These are phyloP conservation scores for Aspergillus kassunensis DNA, from an alignment of 495 filamentous ascomycete genomes.

Conservation along the genomic window DNA sequence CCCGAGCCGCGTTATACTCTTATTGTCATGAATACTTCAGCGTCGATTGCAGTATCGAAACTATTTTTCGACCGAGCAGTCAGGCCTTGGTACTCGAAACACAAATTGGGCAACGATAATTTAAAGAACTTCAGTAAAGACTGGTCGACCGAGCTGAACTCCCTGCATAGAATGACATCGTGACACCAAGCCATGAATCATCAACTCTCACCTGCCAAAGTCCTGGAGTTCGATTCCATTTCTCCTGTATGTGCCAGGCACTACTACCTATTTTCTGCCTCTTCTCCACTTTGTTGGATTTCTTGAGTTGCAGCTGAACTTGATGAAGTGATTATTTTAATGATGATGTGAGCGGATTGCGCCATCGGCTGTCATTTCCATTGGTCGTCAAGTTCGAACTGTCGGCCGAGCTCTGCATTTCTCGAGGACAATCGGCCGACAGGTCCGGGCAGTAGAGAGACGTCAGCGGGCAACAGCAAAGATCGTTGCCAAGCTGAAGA, in stretches of 20 bases:
- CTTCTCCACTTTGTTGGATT: neutral
- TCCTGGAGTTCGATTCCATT: too few species aligned
- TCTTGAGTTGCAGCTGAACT: neutral
- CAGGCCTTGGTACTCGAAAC: too few species aligned
- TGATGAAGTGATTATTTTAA: neutral
- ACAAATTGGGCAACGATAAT: too few species aligned
- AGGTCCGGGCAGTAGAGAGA: constrained; percentile 5
- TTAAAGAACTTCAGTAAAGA: too few species aligned
- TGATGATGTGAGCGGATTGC: constrained; percentile 20
- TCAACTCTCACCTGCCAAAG: too few species aligned
- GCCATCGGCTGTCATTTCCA: constrained; percentile 30
- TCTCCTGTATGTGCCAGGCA: too few species aligned
- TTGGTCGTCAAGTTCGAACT: constrained; percentile 26
- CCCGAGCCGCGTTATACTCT: neutral
- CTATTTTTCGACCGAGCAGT: too few species aligned
- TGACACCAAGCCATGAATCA: too few species aligned
- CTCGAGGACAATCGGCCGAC: constrained; percentile 28
- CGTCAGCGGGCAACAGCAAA: neutral
- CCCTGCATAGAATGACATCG: too few species aligned
- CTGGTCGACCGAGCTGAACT: too few species aligned
- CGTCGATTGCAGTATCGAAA: too few species aligned
- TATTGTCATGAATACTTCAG: neutral
- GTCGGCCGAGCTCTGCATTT: constrained; percentile 26
- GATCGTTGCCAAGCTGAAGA: neutral
- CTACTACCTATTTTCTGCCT: neutral